Evolutionary conservation across 2,329 filamentous ascomycete species (phyloP).

Genomic region (Aspergillus transmontanensis): DNA sequence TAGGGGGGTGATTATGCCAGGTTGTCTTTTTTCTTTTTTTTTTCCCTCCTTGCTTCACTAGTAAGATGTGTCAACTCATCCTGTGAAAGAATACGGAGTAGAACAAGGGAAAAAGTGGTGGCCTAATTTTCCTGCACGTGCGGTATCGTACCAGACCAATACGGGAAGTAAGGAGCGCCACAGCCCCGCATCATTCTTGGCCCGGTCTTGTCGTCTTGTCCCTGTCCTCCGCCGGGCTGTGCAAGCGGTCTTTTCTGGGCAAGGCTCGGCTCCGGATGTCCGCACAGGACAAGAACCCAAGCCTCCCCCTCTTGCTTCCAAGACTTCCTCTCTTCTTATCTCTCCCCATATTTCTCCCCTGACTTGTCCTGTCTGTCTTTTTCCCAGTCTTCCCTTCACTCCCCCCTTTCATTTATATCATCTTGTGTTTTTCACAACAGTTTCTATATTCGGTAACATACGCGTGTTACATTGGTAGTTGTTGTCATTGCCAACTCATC

Average conservation of each 20-base stretch:
- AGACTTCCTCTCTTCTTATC: conserved; percentile 20
- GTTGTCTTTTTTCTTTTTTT: neutral
- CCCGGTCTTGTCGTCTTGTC: conserved; percentile 37
- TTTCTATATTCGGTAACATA: conserved; percentile 7
- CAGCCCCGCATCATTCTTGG: conserved; percentile 34
- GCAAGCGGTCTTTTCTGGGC: conserved; percentile 39
- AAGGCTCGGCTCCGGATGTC: conserved; percentile 30
- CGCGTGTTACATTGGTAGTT: conserved; percentile 7
- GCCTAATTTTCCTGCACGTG: conserved; percentile 2
- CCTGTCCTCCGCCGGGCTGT: conserved; percentile 35
- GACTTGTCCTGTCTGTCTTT: conserved; percentile 9
- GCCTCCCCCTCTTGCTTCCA: conserved; percentile 20
- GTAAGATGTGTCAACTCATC: too few species aligned
- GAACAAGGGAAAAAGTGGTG: neutral
- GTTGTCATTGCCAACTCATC: conserved; percentile 8
- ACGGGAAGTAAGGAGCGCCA: conserved; percentile 6
- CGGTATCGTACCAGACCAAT: neutral
- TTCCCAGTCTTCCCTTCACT: conserved; percentile 8
- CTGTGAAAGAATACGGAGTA: neutral
- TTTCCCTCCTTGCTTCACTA: neutral
- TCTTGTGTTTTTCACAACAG: conserved; percentile 2
- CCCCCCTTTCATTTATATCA: conserved; percentile 12
- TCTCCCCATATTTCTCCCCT: conserved; percentile 11
- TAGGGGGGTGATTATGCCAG: neutral
- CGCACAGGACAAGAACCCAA: conserved; percentile 25